These are phyloP conservation scores for Prunus yedoensis DNA, from an alignment of 331 rosid genomes.

Conservation along the genomic window DNA sequence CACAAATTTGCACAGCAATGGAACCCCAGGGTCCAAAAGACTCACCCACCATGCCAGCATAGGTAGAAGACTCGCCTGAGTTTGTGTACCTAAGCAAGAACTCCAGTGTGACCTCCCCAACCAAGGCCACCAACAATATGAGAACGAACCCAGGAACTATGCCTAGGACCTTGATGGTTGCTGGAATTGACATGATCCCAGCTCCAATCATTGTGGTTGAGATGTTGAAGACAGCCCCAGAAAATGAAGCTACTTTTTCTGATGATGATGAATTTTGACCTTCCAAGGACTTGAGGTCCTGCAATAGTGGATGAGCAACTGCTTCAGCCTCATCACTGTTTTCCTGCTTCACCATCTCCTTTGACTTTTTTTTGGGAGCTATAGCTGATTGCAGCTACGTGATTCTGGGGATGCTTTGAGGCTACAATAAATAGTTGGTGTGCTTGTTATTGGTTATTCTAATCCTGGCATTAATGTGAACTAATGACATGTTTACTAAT, in stretches of 20 bases:
- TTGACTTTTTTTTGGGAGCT: not conserved
- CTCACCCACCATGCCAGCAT: slow-evolving; percentile 26
- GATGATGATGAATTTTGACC: slow-evolving; percentile 2
- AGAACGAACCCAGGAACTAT: slow-evolving; percentile 18
- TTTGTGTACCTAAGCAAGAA: slow-evolving; percentile 26
- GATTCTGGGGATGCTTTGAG: not conserved
- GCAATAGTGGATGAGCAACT: slow-evolving; percentile 19
- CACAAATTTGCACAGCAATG: slow-evolving; percentile 26
- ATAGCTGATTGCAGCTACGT: no score
- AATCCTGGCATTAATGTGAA: no score
- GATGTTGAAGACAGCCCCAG: slow-evolving; percentile 30
- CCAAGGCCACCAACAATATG: slow-evolving; percentile 7
- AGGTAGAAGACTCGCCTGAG: slow-evolving; percentile 22
- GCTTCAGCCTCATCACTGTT: not conserved
- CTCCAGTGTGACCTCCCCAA: slow-evolving; percentile 22
- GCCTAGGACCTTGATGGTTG: slow-evolving; percentile 30
- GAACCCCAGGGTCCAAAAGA: slow-evolving; percentile 28
- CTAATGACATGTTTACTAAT: no score
- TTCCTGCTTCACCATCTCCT: not conserved
- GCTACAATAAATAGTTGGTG: not conserved
- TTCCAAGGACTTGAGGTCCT: not conserved
- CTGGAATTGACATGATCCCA: slow-evolving; percentile 34
- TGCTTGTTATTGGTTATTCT: no score
- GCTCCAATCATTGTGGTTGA: slow-evolving; percentile 35
- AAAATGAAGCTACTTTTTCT: slow-evolving; percentile 10